A percentile compares a stretch with the other conserved stretches of the same genome.
Evolutionary conservation across 2,329 filamentous ascomycete genomes (phyloP).

Genomic region (Diaporthe helianthi): DNA sequence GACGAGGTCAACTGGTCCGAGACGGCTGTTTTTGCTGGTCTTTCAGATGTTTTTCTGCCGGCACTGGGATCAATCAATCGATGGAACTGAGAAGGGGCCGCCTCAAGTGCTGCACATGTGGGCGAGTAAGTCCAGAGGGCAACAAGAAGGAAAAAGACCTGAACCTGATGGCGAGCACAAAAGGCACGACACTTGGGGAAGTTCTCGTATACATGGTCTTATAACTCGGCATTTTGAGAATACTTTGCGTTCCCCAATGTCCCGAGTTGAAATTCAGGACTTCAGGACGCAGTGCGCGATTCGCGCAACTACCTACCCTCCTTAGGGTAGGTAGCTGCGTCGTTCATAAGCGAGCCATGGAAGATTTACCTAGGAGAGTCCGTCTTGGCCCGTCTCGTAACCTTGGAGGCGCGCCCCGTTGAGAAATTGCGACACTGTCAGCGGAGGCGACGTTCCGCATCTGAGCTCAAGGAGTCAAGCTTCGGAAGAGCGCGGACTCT

Average conservation of each 20-base stretch:
- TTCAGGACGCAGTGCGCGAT: not conserved
- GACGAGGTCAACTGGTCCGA: not conserved
- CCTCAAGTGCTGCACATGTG: too few species aligned
- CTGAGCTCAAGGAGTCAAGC: too few species aligned
- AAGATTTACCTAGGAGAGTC: not conserved
- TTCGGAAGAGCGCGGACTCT: not conserved
- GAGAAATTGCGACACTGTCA: not conserved
- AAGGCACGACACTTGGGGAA: not conserved
- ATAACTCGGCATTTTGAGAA: not conserved
- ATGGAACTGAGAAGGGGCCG: not conserved
- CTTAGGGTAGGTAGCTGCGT: too few species aligned
- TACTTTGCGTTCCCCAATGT: not conserved
- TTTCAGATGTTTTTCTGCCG: not conserved
- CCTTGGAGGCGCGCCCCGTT: not conserved
- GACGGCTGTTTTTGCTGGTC: not conserved
- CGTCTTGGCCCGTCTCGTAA: not conserved
- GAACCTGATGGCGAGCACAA: not conserved
- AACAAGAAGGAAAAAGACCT: not conserved
- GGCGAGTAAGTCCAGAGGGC: not conserved
- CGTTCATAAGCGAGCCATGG: not conserved
- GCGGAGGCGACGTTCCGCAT: slow-evolving; percentile 6
- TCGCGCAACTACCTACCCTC: not conserved
- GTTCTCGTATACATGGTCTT: not conserved
- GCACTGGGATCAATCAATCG: too few species aligned
- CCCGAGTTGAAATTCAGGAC: not conserved